Percentiles rank a stretch among this genome's conserved stretches.
Conservation (phyloP, 2,329 filamentous ascomycete genomes). For the Claviceps capensis region DNA sequence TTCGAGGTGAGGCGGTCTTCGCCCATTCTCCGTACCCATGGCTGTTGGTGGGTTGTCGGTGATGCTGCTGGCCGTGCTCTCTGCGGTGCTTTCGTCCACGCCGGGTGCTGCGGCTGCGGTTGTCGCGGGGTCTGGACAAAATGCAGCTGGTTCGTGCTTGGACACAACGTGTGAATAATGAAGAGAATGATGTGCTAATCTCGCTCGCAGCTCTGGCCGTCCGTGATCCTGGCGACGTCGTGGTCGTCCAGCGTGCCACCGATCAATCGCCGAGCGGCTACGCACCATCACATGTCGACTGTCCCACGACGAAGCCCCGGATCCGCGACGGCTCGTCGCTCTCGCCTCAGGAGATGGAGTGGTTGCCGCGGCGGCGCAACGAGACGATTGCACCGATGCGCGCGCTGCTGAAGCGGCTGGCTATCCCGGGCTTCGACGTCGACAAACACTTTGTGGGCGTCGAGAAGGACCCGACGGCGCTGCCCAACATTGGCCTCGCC, state of each 20-base stretch:
- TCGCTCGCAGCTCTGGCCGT: neutral
- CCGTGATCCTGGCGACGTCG: constrained; percentile 6
- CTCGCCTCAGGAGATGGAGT: constrained; percentile 56
- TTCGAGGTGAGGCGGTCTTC: too few relatives aligned
- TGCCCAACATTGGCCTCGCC: constrained; percentile 56
- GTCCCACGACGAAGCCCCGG: constrained; percentile 54
- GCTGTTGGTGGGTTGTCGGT: constrained; percentile 6
- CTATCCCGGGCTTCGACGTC: constrained; percentile 70
- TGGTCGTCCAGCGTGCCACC: constrained; percentile 13
- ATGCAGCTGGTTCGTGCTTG: constrained; percentile 5
- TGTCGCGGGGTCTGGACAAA: constrained; percentile 1
- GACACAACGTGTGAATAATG: too few relatives aligned
- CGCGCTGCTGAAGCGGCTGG: constrained; percentile 55
- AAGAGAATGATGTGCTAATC: neutral
- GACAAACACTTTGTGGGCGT: constrained; percentile 46
- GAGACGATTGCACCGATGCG: constrained; percentile 65
- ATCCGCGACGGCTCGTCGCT: constrained; percentile 50
- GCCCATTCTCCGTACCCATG: neutral
- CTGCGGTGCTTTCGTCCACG: constrained; percentile 1
- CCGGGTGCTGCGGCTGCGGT: neutral
- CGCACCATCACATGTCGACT: constrained; percentile 52
- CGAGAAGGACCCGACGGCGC: constrained; percentile 17
- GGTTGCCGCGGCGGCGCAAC: constrained; percentile 58
- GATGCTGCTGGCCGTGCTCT: constrained; percentile 8
- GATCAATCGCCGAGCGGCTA: constrained; percentile 41